Evolutionary conservation across 306 rosid species (phyloP).

Genomic region (Mucuna pruriens): DNA sequence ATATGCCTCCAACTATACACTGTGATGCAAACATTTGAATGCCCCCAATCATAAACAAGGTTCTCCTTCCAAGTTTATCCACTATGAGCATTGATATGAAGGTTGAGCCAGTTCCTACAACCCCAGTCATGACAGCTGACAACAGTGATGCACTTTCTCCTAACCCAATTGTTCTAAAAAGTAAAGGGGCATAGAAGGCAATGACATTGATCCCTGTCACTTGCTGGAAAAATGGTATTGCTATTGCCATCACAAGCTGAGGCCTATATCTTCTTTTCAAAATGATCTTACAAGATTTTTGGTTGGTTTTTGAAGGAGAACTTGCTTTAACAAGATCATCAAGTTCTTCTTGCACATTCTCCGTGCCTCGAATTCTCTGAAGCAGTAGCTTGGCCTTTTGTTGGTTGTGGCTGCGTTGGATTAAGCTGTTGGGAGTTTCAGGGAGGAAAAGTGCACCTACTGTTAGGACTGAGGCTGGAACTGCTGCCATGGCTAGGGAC

Average conservation of each 20-base stretch:
- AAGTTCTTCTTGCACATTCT: conserved; percentile 53
- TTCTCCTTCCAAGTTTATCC: conserved; percentile 55
- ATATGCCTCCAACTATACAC: conserved; percentile 42
- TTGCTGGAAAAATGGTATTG: conserved; percentile 62
- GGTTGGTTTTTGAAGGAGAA: conserved; percentile 31
- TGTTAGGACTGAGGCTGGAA: conserved; percentile 70
- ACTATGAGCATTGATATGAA: conserved; percentile 58
- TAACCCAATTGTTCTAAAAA: conserved; percentile 55
- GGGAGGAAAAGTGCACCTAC: conserved; percentile 80
- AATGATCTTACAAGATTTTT: conserved; percentile 39
- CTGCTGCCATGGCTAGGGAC: conserved; percentile 75
- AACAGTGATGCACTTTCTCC: conserved; percentile 56
- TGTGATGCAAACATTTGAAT: conserved; percentile 51
- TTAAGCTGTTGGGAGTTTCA: conserved; percentile 82
- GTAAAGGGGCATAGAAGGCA: conserved; percentile 57
- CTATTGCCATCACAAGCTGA: conserved; percentile 59
- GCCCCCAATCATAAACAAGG: conserved; percentile 49
- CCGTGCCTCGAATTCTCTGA: conserved; percentile 54
- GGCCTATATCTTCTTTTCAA: conserved; percentile 48
- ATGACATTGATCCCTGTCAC: conserved; percentile 64
- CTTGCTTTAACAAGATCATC: conserved; percentile 50
- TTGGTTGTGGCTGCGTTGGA: conserved; percentile 55
- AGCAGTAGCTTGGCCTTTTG: conserved; percentile 59
- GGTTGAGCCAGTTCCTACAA: conserved; percentile 51
- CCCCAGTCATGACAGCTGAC: conserved; percentile 52